Evolutionary conservation across 139 green algal genomes (phyloP).

Genomic region (Desmodesmus armatus): DNA sequence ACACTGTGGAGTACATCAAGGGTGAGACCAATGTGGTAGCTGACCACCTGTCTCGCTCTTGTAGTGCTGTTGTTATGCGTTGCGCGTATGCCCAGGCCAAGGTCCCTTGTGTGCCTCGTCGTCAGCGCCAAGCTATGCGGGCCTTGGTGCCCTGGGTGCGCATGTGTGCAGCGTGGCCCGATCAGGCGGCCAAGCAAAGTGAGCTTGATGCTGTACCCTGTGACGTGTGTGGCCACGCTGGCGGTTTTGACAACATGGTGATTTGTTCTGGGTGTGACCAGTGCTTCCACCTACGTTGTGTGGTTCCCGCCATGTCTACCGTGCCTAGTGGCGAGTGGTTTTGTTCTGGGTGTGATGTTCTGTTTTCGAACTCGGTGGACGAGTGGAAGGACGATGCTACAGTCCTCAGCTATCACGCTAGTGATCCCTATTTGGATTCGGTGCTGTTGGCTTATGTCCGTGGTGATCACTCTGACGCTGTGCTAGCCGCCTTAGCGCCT

Average conservation of each 20-base stretch:
- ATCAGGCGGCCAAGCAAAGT: not conserved
- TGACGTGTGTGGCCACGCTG: conserved; percentile 8
- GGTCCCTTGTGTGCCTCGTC: not conserved
- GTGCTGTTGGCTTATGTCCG: conserved; percentile 9
- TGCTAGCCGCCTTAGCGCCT: not conserved
- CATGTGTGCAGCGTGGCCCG: conserved; percentile 29
- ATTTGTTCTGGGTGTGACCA: conserved; percentile 27
- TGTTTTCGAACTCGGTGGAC: conserved; percentile 29
- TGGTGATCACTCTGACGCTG: not conserved
- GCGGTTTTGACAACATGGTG: conserved; percentile 36
- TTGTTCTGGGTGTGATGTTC: conserved; percentile 29
- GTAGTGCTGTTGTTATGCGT: not conserved
- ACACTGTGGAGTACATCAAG: conserved; percentile 32
- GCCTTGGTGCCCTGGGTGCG: too few species aligned
- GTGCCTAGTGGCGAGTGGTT: conserved; percentile 41
- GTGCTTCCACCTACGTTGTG: conserved; percentile 29
- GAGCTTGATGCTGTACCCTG: conserved; percentile 9
- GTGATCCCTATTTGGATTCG: conserved; percentile 11
- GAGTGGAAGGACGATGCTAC: conserved; percentile 1
- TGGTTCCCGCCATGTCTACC: conserved; percentile 21
- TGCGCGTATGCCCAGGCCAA: not conserved
- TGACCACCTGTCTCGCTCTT: conserved; percentile 36
- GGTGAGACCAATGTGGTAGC: conserved; percentile 42
- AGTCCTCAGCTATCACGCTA: not conserved
- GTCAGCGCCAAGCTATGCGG: not conserved